Evolutionary conservation across 139 green algal genomes (phyloP).

Genomic region (Nannochloris sp.): DNA sequence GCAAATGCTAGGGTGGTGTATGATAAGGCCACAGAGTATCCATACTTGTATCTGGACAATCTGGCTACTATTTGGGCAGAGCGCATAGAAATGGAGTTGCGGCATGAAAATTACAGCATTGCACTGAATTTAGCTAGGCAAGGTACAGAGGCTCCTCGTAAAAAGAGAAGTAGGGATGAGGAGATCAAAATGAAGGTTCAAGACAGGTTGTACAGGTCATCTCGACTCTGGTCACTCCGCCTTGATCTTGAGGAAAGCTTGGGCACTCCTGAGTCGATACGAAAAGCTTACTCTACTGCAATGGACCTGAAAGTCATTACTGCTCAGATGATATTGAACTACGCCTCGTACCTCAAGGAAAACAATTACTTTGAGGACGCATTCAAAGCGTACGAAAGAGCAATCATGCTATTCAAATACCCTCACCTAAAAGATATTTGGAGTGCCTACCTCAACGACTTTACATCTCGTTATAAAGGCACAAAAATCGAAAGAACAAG

Average conservation of each 20-base stretch:
- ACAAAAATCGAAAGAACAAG: constrained; percentile 89
- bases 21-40: constrained; percentile 71
- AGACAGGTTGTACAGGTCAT: constrained; percentile 66
- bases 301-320: constrained; percentile 89
- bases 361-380: constrained; percentile 88
- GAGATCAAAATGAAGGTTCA: constrained; percentile 67
- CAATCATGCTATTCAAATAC: constrained; percentile 90
- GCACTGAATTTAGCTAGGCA: constrained; percentile 71
- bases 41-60: constrained; percentile 87
- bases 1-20: constrained; percentile 86
- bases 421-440: constrained; percentile 94
- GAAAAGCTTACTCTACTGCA: constrained; percentile 77
- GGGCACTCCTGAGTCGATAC: constrained; percentile 70
- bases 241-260: constrained; percentile 93
- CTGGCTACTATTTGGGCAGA: constrained; percentile 90
- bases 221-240: constrained; percentile 77
- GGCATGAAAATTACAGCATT: constrained; percentile 76
- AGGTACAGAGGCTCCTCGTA: constrained; percentile 45
- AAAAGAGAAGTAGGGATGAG: constrained; percentile 30
- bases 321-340: constrained; percentile 97
- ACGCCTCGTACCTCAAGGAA: constrained; percentile 80
- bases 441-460: constrained; percentile 84
- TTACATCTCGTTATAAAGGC: constrained; percentile 67
- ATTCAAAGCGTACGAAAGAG: constrained; percentile 92
- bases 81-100: constrained; percentile 95